A percentile compares a stretch with the other conserved stretches of the same genome.
phyloP scores from a whole-genome alignment of 2,329 filamentous ascomycete species.

The Geosmithia putterillii region DNA sequence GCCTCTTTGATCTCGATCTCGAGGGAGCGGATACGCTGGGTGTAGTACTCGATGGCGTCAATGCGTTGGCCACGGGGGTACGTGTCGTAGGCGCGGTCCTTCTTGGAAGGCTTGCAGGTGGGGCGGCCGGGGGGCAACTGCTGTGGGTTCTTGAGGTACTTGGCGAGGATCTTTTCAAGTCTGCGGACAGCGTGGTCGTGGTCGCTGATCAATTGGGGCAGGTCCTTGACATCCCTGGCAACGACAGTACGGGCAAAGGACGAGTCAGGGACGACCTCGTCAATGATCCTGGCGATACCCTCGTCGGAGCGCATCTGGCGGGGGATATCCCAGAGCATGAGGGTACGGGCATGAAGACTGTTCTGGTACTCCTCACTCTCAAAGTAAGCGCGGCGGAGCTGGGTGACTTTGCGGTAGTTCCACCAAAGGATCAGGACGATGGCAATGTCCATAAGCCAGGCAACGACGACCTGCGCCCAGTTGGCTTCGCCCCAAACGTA shows the following conservation, averaged over 20 bases:
- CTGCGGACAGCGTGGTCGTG: constrained; percentile 72
- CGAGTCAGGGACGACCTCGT: constrained; percentile 65
- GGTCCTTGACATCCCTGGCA: constrained; percentile 81
- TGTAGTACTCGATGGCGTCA: constrained; percentile 90
- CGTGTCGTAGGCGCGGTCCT: constrained; percentile 54
- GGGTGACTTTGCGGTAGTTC: constrained; percentile 68
- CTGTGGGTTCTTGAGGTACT: constrained; percentile 80
- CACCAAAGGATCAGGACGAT: constrained; percentile 76
- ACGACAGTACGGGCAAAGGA: constrained; percentile 71
- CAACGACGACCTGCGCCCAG: constrained; percentile 47
- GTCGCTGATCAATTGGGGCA: constrained; percentile 74
- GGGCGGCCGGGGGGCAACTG: constrained; percentile 68
- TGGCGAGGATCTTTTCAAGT: constrained; percentile 73
- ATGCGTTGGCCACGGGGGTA: constrained; percentile 63
- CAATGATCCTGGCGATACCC: constrained; percentile 73
- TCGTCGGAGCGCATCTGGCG: constrained; percentile 69
- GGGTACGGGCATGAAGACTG: constrained; percentile 65
- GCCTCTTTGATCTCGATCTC: constrained; percentile 79
- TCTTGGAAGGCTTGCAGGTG: constrained; percentile 66
- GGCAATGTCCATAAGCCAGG: constrained; percentile 59
- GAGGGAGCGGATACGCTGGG: constrained; percentile 68
- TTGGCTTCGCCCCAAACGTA: constrained; percentile 38
- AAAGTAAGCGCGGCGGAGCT: constrained; percentile 67
- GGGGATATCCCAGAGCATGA: constrained; percentile 75
- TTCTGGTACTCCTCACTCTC: constrained; percentile 78